Conservation (phyloP, 306 rosid species). For the Canavalia ensiformis region DNA sequence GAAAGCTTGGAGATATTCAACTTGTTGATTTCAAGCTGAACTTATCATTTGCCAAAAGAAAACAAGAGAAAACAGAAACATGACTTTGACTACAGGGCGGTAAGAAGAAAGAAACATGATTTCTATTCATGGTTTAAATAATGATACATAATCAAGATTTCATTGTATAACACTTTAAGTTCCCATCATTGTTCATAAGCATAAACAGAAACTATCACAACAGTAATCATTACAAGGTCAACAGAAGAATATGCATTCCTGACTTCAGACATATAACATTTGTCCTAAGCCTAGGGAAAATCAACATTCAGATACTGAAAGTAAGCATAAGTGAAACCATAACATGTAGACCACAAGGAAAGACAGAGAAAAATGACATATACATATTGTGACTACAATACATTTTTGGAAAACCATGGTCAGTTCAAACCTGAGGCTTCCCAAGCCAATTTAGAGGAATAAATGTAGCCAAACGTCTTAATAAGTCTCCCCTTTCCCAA, state of each 20-base stretch:
- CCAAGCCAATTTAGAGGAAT: slow-evolving; percentile 87
- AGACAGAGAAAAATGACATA: slow-evolving; percentile 4
- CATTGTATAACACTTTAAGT: slow-evolving; percentile 10
- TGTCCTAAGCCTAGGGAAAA: background rate
- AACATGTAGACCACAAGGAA: background rate
- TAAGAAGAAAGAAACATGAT: slow-evolving; percentile 12
- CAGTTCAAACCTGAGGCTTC: slow-evolving; percentile 88
- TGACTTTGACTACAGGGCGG: background rate
- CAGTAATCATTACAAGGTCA: slow-evolving; percentile 9
- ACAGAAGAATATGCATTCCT: slow-evolving; percentile 4
- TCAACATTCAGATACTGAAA: slow-evolving; percentile 6
- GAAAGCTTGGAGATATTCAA: slow-evolving; percentile 8
- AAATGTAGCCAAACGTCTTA: slow-evolving; percentile 95
- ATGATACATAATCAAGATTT: slow-evolving; percentile 12
- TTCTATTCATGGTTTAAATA: background rate
- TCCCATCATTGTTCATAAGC: slow-evolving; percentile 26
- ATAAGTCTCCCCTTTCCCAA: slow-evolving; percentile 98
- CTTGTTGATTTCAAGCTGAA: background rate
- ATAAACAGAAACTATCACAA: slow-evolving; percentile 31
- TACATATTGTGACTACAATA: slow-evolving; percentile 23
- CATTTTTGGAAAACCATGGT: slow-evolving; percentile 27
- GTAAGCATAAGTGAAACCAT: background rate
- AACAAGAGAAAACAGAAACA: background rate
- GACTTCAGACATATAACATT: background rate
- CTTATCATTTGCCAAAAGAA: slow-evolving; percentile 19